Conservation (phyloP, 495 filamentous ascomycete species). For the Hypoxylon fuscum region DNA sequence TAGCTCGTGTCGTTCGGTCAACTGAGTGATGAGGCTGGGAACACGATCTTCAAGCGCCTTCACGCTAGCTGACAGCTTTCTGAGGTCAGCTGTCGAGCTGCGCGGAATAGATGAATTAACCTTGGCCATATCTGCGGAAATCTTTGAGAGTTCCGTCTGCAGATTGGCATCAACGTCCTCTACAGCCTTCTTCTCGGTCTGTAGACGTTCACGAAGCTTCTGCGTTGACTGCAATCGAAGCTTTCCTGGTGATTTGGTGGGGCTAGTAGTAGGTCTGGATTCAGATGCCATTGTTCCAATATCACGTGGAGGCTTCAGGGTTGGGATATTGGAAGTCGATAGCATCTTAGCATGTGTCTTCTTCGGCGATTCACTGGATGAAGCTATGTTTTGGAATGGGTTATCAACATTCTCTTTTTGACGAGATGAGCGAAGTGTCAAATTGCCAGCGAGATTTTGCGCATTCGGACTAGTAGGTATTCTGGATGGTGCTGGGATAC, state of each 20-base stretch:
- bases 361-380: constrained; percentile 25
- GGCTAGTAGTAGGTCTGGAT: constrained; percentile 47
- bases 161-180: constrained; percentile 72
- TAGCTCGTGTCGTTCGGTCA: constrained; percentile 65
- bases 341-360: constrained; percentile 51
- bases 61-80: constrained; percentile 64
- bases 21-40: constrained; percentile 66
- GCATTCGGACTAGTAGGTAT: constrained; percentile 55
- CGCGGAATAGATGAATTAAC: constrained; percentile 59
- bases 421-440: constrained; percentile 45
- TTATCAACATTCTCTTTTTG: constrained; percentile 55
- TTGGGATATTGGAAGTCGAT: constrained; percentile 59
- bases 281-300: constrained; percentile 33
- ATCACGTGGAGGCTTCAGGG: constrained; percentile 49
- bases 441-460: constrained; percentile 19
- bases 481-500: constrained; percentile 51
- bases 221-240: constrained; percentile 89
- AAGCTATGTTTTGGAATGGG: constrained; percentile 30
- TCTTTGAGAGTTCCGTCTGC: constrained; percentile 79
- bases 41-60: constrained; percentile 71
- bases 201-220: constrained; percentile 89
- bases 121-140: constrained; percentile 81
- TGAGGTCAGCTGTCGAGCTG: constrained; percentile 51
- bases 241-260: constrained; percentile 62
- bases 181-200: constrained; percentile 79